phyloP scores from a whole-genome alignment of 805 yeast species.

The Yamadazyma insecticola region DNA sequence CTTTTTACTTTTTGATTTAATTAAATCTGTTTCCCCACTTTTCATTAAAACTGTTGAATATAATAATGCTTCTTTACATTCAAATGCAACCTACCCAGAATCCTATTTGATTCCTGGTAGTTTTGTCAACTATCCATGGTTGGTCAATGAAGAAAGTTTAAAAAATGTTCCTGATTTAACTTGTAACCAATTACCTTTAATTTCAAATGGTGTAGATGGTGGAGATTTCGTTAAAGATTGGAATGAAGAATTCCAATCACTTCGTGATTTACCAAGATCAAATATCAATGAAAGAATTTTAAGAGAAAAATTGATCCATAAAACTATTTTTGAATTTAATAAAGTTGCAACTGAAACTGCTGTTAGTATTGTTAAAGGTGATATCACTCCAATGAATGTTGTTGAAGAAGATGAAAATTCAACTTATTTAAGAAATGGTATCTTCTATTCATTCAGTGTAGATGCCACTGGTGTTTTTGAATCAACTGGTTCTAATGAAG shows the following conservation, averaged over 20 bases:
- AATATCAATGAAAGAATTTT: constrained; percentile 62
- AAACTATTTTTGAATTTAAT: constrained; percentile 72
- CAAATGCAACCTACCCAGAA: constrained; percentile 42
- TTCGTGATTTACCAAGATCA: constrained; percentile 62
- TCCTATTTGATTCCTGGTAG: constrained; percentile 60
- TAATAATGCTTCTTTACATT: constrained; percentile 44
- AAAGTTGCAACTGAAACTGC: constrained; percentile 77
- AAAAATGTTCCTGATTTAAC: constrained; percentile 49
- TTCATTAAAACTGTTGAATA: constrained; percentile 49
- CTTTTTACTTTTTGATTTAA: constrained; percentile 56
- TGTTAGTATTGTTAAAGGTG: constrained; percentile 66
- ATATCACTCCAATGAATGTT: constrained; percentile 76
- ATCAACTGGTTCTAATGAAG: constrained; percentile 73
- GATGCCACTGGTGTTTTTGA: constrained; percentile 61
- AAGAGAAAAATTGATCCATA: constrained; percentile 71
- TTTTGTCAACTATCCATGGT: constrained; percentile 73
- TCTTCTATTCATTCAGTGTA: constrained; percentile 78
- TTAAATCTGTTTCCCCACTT: constrained; percentile 61
- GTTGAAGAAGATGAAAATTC: constrained; percentile 56
- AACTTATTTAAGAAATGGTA: constrained; percentile 74
- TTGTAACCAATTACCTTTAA: constrained; percentile 52
- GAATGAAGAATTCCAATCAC: constrained; percentile 86
- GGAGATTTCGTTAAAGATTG: constrained; percentile 65
- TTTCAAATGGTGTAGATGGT: constrained; percentile 56
- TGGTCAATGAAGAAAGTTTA: constrained; percentile 33